Conservation (phyloP, 805 yeast genomes). For the Yarrowia sp. region DNA sequence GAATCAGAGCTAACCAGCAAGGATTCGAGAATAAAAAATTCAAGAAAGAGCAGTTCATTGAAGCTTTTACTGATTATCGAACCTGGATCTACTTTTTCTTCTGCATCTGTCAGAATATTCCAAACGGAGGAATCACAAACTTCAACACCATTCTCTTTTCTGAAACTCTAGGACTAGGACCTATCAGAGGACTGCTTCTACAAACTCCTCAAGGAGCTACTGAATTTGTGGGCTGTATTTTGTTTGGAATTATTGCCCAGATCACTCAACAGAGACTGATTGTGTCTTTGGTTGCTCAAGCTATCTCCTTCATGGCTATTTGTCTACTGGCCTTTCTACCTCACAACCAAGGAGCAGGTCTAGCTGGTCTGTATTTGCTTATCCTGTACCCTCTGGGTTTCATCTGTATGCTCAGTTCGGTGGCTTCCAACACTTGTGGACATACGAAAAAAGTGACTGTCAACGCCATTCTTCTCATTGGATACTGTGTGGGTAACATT, state of each 20-base stretch:
- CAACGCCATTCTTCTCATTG: constrained; percentile 58
- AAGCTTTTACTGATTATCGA: constrained; percentile 50
- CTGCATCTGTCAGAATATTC: constrained; percentile 44
- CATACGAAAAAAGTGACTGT: constrained; percentile 67
- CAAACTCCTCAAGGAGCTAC: constrained; percentile 40
- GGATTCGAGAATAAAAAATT: constrained; percentile 55
- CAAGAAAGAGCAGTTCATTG: constrained; percentile 53
- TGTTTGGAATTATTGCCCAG: constrained; percentile 29
- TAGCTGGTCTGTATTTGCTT: constrained; percentile 45
- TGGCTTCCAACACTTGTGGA: constrained; percentile 60
- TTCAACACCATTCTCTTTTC: constrained; percentile 47
- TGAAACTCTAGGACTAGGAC: constrained; percentile 24
- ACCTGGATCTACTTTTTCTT: constrained; percentile 49
- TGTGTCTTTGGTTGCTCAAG: constrained; percentile 50
- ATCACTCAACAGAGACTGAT: constrained; percentile 30
- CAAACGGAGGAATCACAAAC: constrained; percentile 55
- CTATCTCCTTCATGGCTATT: constrained; percentile 46
- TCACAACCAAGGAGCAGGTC: constrained; percentile 39
- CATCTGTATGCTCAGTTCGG: constrained; percentile 45
- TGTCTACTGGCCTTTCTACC: constrained; percentile 48
- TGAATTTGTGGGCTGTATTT: constrained; percentile 31
- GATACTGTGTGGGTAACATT: constrained; percentile 65
- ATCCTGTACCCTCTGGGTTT: constrained; percentile 35
- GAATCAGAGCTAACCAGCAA: constrained; percentile 53
- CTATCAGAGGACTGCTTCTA: constrained; percentile 39